A percentile compares a stretch with the other conserved stretches of the same genome.
Evolutionary conservation across 208 protist genomes (phyloP).

Genomic region (Leishmania braziliensis): DNA sequence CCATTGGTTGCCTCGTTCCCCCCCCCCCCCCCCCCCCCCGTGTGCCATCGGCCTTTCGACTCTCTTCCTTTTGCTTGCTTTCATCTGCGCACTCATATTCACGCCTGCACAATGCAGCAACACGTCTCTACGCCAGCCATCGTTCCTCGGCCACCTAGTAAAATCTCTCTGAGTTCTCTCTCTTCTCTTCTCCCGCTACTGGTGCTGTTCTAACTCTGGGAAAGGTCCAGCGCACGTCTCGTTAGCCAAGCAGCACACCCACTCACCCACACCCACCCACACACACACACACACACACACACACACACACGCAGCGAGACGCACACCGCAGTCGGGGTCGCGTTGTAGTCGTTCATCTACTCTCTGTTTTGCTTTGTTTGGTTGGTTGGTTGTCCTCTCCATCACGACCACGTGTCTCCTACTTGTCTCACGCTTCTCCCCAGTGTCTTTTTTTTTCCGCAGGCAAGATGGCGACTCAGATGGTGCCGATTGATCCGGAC

Average conservation of each 20-base stretch:
- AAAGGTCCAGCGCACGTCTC: background rate
- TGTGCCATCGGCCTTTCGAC: background rate
- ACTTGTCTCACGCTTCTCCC: background rate
- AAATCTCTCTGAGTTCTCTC: background rate
- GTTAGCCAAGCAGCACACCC: background rate
- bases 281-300: background rate
- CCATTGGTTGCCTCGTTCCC: background rate
- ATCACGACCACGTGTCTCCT: too few species aligned
- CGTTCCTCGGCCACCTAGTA: background rate
- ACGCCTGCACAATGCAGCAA: background rate
- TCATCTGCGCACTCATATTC: background rate
- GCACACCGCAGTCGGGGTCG: background rate
- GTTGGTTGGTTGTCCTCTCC: background rate
- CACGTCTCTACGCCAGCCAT: background rate
- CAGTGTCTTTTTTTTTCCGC: background rate
- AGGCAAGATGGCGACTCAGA: conserved; percentile 62
- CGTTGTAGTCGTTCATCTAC: background rate
- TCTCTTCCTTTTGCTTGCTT: background rate
- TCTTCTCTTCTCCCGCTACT: background rate
- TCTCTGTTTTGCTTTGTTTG: too few species aligned
- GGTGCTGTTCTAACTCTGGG: background rate
- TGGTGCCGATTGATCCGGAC: conserved; percentile 90
- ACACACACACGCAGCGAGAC: background rate
- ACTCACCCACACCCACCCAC: background rate
- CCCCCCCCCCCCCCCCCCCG: background rate